These are phyloP conservation scores for Adansonia digitata DNA, from an alignment of 345 rosid genomes.

Conservation along the genomic window DNA sequence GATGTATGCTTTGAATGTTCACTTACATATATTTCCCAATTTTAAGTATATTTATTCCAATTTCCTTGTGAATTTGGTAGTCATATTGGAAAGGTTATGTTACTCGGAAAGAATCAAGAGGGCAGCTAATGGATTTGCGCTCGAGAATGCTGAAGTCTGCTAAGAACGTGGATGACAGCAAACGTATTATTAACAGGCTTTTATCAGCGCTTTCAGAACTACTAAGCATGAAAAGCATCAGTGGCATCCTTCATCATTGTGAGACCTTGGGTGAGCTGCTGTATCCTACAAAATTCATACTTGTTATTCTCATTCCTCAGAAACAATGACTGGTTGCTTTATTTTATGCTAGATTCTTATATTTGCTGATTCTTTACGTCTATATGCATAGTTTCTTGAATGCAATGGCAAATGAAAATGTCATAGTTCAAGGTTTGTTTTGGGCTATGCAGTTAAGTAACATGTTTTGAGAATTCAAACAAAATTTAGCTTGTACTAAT, in stretches of 20 bases:
- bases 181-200: conserved; percentile 78
- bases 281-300: background rate
- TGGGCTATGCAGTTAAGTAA: background rate
- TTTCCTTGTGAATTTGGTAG: conserved; percentile 32
- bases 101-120: conserved; percentile 62
- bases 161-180: conserved; percentile 68
- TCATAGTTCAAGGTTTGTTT: background rate
- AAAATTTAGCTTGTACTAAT: background rate
- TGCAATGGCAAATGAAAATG: too few relatives aligned
- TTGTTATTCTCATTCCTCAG: background rate
- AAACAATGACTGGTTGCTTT: background rate
- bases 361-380: background rate
- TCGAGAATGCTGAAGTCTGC: conserved; percentile 65
- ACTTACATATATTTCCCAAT: background rate
- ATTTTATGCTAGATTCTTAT: background rate
- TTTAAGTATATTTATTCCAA: background rate
- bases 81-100: conserved; percentile 80
- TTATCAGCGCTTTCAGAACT: conserved; percentile 69
- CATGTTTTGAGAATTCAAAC: background rate
- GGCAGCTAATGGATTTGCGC: conserved; percentile 57
- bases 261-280: conserved; percentile 60
- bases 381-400: background rate
- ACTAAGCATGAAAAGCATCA: conserved; percentile 66
- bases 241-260: conserved; percentile 76
- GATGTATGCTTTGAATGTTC: background rate